A percentile compares a stretch with the other conserved stretches of the same genome.
phyloP scores from a whole-genome alignment of 1,284 basidiomycete genomes.

The Microbotryum violaceum region DNA sequence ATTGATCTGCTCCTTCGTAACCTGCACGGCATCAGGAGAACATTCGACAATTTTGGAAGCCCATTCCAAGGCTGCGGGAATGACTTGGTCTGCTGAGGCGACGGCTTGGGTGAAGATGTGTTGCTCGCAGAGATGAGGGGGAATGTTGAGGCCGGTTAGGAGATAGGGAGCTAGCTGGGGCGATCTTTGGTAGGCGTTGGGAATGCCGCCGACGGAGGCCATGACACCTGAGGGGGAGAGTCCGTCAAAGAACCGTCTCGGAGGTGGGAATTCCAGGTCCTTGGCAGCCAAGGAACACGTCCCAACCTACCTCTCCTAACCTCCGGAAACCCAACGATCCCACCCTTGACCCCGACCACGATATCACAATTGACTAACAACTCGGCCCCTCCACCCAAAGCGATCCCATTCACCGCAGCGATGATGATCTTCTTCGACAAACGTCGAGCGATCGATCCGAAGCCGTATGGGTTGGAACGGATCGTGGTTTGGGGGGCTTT shows the following conservation, averaged over 20 bases:
- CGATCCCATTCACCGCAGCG: constrained; percentile 70
- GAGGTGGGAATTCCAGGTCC: not conserved
- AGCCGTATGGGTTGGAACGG: constrained; percentile 51
- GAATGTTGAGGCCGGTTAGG: constrained; percentile 59
- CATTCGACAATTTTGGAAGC: constrained; percentile 57
- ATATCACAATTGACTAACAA: constrained; percentile 73
- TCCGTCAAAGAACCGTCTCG: too few species aligned
- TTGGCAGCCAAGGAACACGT: not conserved
- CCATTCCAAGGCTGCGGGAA: constrained; percentile 56
- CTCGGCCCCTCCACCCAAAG: constrained; percentile 73
- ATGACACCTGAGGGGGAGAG: constrained; percentile 48
- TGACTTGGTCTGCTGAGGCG: constrained; percentile 52
- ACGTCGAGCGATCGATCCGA: constrained; percentile 64
- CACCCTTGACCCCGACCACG: constrained; percentile 63
- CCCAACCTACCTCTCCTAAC: constrained; percentile 54
- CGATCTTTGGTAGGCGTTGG: constrained; percentile 31
- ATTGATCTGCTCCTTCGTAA: constrained; percentile 62
- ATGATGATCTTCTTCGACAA: constrained; percentile 65
- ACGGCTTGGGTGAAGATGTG: constrained; percentile 62
- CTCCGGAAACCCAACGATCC: constrained; percentile 69
- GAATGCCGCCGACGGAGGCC: constrained; percentile 63
- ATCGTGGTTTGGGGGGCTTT: constrained; percentile 8
- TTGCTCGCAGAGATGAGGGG: constrained; percentile 57
- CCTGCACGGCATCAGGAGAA: constrained; percentile 71
- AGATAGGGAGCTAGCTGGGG: constrained; percentile 49